Percentiles rank a stretch among this genome's conserved stretches.
Conservation (phyloP, 208 protist species). For the Pavlovales sp. region DNA sequence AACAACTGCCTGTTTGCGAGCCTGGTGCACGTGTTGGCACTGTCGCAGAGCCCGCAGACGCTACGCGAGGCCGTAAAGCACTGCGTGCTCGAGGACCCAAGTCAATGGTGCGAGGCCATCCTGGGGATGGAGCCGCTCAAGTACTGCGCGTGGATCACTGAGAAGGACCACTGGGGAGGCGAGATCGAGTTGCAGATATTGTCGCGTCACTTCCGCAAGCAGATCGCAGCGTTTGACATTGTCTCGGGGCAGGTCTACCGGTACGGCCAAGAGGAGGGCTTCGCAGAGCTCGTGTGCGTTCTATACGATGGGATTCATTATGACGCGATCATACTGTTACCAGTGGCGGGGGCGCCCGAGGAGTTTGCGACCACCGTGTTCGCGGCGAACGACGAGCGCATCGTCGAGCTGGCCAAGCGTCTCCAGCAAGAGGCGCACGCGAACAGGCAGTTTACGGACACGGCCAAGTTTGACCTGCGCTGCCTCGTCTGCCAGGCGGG, state of each 20-base stretch:
- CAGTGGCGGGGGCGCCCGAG: not conserved
- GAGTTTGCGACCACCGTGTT: conserved; percentile 5
- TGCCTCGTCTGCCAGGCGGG: conserved; percentile 26
- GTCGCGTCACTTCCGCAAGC: not conserved
- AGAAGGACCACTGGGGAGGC: conserved; percentile 39
- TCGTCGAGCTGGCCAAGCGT: not conserved
- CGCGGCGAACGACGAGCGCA: not conserved
- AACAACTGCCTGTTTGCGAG: conserved; percentile 46
- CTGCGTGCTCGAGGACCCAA: not conserved
- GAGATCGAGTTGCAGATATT: conserved; percentile 42
- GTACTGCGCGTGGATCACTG: conserved; percentile 37
- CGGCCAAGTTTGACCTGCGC: conserved; percentile 3
- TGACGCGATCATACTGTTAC: conserved; percentile 25
- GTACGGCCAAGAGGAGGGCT: conserved; percentile 33
- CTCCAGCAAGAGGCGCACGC: not conserved
- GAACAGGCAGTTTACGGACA: conserved; percentile 12
- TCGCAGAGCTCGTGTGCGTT: not conserved
- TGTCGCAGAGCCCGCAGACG: not conserved
- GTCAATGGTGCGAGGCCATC: conserved; percentile 24
- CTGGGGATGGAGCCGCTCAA: conserved; percentile 34
- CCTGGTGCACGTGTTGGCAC: conserved; percentile 11
- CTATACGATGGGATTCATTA: conserved; percentile 56
- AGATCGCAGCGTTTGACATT: conserved; percentile 39
- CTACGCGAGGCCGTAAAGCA: conserved; percentile 7
- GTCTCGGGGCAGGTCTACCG: not conserved